phyloP scores from a whole-genome alignment of 2,329 filamentous ascomycete genomes.

The Penicillium sp. region DNA sequence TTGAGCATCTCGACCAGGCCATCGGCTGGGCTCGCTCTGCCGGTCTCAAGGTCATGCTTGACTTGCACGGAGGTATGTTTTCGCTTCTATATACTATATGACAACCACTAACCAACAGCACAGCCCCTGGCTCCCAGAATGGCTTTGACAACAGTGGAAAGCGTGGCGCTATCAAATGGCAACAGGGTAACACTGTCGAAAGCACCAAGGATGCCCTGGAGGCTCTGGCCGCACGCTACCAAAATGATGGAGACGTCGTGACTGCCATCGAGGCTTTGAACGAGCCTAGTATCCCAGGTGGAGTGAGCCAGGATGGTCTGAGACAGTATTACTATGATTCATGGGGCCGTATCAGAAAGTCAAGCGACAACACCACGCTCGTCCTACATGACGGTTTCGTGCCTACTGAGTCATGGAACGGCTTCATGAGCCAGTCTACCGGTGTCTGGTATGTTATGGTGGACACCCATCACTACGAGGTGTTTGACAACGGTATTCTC shows the following conservation, averaged over 20 bases:
- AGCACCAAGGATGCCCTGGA: slow-evolving; percentile 55
- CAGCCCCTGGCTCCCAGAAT: slow-evolving; percentile 62
- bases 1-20: slow-evolving; percentile 56
- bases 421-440: slow-evolving; percentile 52
- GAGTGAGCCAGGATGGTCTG: slow-evolving; percentile 45
- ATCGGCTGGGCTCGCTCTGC: slow-evolving; percentile 58
- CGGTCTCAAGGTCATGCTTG: slow-evolving; percentile 64
- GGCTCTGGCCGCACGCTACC: slow-evolving; percentile 58
- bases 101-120: slow-evolving; percentile 1
- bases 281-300: slow-evolving; percentile 41
- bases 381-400: slow-evolving; percentile 53
- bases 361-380: slow-evolving; percentile 50
- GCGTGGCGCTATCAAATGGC: slow-evolving; percentile 40
- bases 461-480: slow-evolving; percentile 63
- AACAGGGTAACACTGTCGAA: slow-evolving; percentile 34
- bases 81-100: too few relatives aligned
- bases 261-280: slow-evolving; percentile 50
- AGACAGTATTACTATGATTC: slow-evolving; percentile 57
- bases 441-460: slow-evolving; percentile 54
- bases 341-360: slow-evolving; percentile 47
- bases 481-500: slow-evolving; percentile 30
- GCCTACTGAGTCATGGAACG: slow-evolving; percentile 58
- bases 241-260: slow-evolving; percentile 57
- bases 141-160: slow-evolving; percentile 66
- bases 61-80: slow-evolving; percentile 62